phyloP scores from a whole-genome alignment of 2,329 filamentous ascomycete genomes.

The Fusarium tricinctum region DNA sequence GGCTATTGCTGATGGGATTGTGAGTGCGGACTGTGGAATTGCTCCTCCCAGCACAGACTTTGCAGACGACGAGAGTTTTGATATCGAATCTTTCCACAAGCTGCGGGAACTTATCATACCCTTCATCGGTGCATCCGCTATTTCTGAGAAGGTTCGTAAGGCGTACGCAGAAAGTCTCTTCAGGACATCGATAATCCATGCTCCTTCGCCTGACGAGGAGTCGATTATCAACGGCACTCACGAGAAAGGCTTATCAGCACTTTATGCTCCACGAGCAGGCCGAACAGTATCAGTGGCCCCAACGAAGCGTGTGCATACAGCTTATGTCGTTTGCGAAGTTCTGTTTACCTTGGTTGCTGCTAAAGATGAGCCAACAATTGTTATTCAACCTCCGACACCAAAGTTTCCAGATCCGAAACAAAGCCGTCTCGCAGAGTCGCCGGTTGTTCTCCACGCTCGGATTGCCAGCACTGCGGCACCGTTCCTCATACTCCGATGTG shows the following conservation, averaged over 20 bases:
- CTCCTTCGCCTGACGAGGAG: constrained; percentile 68
- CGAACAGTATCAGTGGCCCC: constrained; percentile 78
- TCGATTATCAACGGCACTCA: constrained; percentile 63
- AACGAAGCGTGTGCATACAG: constrained; percentile 77
- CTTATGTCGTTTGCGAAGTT: constrained; percentile 84
- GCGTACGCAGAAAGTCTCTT: constrained; percentile 84
- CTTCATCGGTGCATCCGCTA: constrained; percentile 73
- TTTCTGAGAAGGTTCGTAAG: constrained; percentile 76
- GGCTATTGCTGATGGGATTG: constrained; percentile 75
- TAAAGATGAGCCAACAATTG: constrained; percentile 53
- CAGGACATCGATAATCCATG: constrained; percentile 83
- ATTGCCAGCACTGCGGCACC: constrained; percentile 83
- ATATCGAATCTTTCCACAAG: constrained; percentile 79
- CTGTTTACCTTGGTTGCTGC: constrained; percentile 77
- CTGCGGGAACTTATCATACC: constrained; percentile 82
- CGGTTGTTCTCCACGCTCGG: constrained; percentile 61
- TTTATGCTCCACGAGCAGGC: constrained; percentile 77
- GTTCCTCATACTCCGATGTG: constrained; percentile 85
- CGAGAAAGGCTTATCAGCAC: constrained; percentile 65
- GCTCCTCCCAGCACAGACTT: constrained; percentile 65
- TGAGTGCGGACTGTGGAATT: constrained; percentile 71
- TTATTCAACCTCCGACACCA: constrained; percentile 62
- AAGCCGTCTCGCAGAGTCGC: constrained; percentile 32
- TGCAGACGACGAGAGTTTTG: constrained; percentile 80
- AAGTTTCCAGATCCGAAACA: constrained; percentile 54